phyloP scores from a whole-genome alignment of 176 grass and related monocot species.

The Tillandsia leiboldiana region DNA sequence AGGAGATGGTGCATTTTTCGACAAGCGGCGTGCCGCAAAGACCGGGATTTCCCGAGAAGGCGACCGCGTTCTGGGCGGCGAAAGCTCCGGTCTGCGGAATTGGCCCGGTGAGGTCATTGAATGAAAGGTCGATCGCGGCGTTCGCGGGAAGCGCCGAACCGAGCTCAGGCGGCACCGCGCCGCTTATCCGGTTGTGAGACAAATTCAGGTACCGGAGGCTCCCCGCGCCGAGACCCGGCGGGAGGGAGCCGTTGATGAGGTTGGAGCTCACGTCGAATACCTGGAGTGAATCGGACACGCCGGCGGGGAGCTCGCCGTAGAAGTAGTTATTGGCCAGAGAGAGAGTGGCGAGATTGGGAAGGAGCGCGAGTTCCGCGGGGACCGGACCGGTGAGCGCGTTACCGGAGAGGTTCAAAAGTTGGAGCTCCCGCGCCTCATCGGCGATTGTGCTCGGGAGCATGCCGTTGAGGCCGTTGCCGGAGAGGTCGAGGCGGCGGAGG shows the following conservation, averaged over 20 bases:
- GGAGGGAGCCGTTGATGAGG: constrained; percentile 49
- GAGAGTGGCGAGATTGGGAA: constrained; percentile 44
- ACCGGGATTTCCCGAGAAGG: constrained; percentile 62
- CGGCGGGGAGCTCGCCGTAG: constrained; percentile 35
- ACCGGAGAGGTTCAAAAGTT: constrained; percentile 64
- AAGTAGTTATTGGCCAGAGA: constrained; percentile 59
- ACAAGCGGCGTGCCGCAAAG: constrained; percentile 64
- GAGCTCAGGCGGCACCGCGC: constrained; percentile 35
- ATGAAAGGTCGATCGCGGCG: constrained; percentile 55
- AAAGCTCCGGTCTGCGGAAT: constrained; percentile 47
- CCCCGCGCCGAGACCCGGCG: constrained; percentile 40
- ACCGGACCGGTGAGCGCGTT: constrained; percentile 49
- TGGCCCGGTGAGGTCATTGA: constrained; percentile 69
- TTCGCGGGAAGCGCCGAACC: constrained; percentile 35
- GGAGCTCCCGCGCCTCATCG: constrained; percentile 37
- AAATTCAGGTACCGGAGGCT: constrained; percentile 47
- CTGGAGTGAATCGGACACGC: constrained; percentile 42
- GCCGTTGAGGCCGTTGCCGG: constrained; percentile 75
- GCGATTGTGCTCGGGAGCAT: constrained; percentile 36
- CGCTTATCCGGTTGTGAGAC: constrained; percentile 54
- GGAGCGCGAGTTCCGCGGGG: constrained; percentile 29
- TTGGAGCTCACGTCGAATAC: constrained; percentile 65
- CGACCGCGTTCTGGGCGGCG: constrained; percentile 32
- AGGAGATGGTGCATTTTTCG: constrained; percentile 53
- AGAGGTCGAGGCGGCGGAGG: constrained; percentile 85